Evolutionary conservation across 805 yeast species (phyloP).

Genomic region (Blastobotrys peoriensis): DNA sequence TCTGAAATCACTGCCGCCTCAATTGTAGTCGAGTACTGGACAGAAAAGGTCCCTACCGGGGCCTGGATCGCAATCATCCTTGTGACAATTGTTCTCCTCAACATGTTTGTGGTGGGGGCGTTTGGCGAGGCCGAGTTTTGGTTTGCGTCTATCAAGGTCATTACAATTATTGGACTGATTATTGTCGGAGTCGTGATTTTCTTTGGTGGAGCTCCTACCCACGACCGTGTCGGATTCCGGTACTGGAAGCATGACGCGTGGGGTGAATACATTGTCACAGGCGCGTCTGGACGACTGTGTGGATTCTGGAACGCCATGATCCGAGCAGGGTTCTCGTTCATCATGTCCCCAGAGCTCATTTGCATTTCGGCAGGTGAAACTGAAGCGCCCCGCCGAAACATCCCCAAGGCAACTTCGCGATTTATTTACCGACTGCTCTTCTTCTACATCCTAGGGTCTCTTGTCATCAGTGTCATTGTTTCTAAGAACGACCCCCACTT

Average conservation of each 20-base stretch:
- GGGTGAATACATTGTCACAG: conserved; percentile 42
- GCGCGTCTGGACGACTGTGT: conserved; percentile 55
- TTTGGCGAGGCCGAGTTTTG: conserved; percentile 56
- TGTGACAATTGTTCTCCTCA: conserved; percentile 37
- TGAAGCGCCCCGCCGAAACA: conserved; percentile 65
- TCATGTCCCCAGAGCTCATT: conserved; percentile 77
- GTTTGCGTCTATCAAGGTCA: conserved; percentile 56
- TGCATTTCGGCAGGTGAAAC: conserved; percentile 84
- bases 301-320: conserved; percentile 59
- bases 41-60: conserved; percentile 43
- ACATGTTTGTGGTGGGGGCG: conserved; percentile 45
- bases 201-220: conserved; percentile 48
- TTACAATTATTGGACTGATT: conserved; percentile 60
- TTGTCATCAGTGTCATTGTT: conserved; percentile 65
- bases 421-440: conserved; percentile 67
- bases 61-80: conserved; percentile 48
- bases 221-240: conserved; percentile 50
- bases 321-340: conserved; percentile 69
- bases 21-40: conserved; percentile 42
- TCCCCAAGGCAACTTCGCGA: conserved; percentile 70
- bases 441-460: conserved; percentile 60
- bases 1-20: conserved; percentile 41
- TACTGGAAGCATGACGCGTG: conserved; percentile 47
- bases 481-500: conserved; percentile 59
- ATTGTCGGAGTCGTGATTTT: conserved; percentile 47